Percentiles rank a stretch among this genome's conserved stretches.
These are phyloP conservation scores for Rusavskia elegans DNA, from an alignment of 495 filamentous ascomycete genomes.

Conservation along the genomic window DNA sequence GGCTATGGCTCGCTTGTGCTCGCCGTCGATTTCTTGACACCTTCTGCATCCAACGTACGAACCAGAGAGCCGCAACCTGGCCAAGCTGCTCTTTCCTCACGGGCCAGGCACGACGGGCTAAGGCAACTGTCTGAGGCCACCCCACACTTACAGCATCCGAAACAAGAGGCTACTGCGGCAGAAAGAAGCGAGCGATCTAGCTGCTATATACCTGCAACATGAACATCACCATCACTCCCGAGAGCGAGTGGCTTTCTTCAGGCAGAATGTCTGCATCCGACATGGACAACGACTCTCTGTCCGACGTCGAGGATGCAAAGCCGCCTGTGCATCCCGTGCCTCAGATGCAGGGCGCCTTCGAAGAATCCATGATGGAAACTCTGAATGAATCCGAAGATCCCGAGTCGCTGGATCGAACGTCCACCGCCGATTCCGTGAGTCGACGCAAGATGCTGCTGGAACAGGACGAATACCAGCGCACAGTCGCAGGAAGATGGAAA, in stretches of 20 bases:
- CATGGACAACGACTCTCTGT: slow-evolving; percentile 12
- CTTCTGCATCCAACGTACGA: neutral
- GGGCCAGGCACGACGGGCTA: neutral
- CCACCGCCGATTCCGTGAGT: slow-evolving; percentile 45
- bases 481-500: slow-evolving; percentile 59
- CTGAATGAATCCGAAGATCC: slow-evolving; percentile 26
- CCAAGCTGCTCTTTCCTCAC: neutral
- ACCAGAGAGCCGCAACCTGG: neutral
- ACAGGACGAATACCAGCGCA: slow-evolving; percentile 41
- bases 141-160: neutral
- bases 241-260: slow-evolving; percentile 13
- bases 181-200: neutral
- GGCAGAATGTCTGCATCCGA: slow-evolving; percentile 15
- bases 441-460: slow-evolving; percentile 57
- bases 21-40: neutral
- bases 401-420: slow-evolving; percentile 27
- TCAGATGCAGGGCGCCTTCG: slow-evolving; percentile 79
- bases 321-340: slow-evolving; percentile 62
- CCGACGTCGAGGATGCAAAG: slow-evolving; percentile 15
- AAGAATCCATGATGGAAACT: slow-evolving; percentile 75
- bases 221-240: slow-evolving; percentile 4
- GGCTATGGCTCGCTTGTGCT: slow-evolving; percentile 10
- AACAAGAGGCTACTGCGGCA: neutral
- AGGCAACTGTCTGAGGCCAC: neutral
- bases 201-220: slow-evolving; percentile 8